Evolutionary conservation across 2,329 filamentous ascomycete genomes (phyloP).

Genomic region (Calonectria pauciramosa): DNA sequence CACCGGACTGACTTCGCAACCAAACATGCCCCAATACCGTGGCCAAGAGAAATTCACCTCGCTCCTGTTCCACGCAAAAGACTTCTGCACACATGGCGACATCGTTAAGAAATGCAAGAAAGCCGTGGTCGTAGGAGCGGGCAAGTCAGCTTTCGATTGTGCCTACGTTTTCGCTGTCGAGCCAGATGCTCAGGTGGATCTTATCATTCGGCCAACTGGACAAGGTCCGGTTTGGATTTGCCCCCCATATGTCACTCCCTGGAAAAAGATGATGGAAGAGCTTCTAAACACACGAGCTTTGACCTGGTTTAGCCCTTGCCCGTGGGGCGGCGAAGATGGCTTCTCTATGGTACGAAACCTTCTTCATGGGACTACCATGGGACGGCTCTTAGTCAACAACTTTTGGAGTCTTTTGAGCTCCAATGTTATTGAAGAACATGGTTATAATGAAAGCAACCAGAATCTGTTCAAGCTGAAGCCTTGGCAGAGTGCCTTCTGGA

Average conservation of each 20-base stretch:
- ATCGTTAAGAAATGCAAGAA: conserved; percentile 48
- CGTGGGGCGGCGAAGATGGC: conserved; percentile 71
- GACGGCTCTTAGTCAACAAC: conserved; percentile 58
- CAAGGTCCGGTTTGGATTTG: conserved; percentile 68
- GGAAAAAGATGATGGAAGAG: conserved; percentile 71
- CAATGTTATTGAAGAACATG: conserved; percentile 60
- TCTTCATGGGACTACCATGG: conserved; percentile 63
- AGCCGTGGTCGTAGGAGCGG: conserved; percentile 65
- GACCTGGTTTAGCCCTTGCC: conserved; percentile 75
- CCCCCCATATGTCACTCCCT: conserved; percentile 69
- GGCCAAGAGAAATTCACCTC: conserved; percentile 53
- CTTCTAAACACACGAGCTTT: conserved; percentile 65
- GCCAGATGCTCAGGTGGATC: conserved; percentile 60
- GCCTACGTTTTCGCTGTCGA: conserved; percentile 64
- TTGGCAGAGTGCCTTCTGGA: conserved; percentile 58
- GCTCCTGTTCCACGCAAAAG: conserved; percentile 58
- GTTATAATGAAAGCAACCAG: conserved; percentile 56
- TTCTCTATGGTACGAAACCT: conserved; percentile 60
- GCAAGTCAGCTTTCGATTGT: conserved; percentile 71
- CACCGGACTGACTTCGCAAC: conserved; percentile 61
- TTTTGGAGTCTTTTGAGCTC: conserved; percentile 64
- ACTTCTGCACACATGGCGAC: conserved; percentile 51
- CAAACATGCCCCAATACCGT: conserved; percentile 54
- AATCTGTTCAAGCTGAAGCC: conserved; percentile 56
- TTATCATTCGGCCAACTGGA: conserved; percentile 63